A percentile compares a stretch with the other conserved stretches of the same genome.
Conservation (phyloP, 495 filamentous ascomycete species). For the Aspergillus nanangensis region DNA sequence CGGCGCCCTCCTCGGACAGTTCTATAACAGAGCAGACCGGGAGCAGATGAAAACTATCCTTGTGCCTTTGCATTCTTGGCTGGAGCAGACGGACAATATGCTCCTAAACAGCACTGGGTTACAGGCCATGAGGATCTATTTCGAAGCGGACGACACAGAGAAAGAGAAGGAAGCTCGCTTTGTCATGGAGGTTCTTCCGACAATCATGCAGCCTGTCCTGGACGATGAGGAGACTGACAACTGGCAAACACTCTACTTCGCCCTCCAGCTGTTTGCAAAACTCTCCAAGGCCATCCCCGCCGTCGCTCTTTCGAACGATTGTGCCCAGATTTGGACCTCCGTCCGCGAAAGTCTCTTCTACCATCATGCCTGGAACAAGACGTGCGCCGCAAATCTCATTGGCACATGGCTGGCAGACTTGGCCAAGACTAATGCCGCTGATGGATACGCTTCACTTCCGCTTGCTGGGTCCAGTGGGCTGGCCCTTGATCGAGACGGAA, state of each 20-base stretch:
- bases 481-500: conserved; percentile 56
- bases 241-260: conserved; percentile 75
- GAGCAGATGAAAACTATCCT: conserved; percentile 67
- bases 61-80: conserved; percentile 67
- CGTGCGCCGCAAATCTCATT: conserved; percentile 69
- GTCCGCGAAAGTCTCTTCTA: conserved; percentile 66
- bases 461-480: conserved; percentile 68
- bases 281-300: conserved; percentile 62
- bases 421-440: conserved; percentile 53
- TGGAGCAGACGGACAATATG: conserved; percentile 64
- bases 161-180: conserved; percentile 58
- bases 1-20: conserved; percentile 68
- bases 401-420: conserved; percentile 75
- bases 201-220: conserved; percentile 46
- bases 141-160: conserved; percentile 61
- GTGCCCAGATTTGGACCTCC: conserved; percentile 58
- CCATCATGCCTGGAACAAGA: conserved; percentile 70
- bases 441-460: conserved; percentile 51
- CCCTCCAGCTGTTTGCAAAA: conserved; percentile 63
- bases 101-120: conserved; percentile 67
- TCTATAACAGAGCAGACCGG: conserved; percentile 73
- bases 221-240: conserved; percentile 49
- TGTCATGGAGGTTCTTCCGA: conserved; percentile 36
- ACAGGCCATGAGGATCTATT: conserved; percentile 77
- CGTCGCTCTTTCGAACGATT: conserved; percentile 52